Evolutionary conservation across 2,329 filamentous ascomycete species (phyloP).

Genomic region (Sordariomycetes sp.): DNA sequence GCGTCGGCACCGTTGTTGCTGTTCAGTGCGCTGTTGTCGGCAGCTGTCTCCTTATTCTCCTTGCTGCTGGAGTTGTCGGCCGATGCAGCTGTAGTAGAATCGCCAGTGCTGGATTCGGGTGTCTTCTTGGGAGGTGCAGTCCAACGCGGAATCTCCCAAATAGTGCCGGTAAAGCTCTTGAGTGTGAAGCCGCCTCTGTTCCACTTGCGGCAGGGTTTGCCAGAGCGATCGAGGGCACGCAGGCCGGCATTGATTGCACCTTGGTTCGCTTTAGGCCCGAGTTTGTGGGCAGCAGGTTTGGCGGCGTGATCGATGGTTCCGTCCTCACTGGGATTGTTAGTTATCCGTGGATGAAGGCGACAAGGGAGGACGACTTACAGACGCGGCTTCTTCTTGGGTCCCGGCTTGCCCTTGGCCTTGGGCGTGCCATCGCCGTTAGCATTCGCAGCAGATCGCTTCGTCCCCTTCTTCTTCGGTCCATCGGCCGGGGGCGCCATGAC

Average conservation of each 20-base stretch:
- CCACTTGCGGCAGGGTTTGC: slow-evolving; percentile 90
- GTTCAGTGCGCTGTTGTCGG: slow-evolving; percentile 36
- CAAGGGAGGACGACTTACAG: slow-evolving; percentile 54
- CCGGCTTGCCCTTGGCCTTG: slow-evolving; percentile 78
- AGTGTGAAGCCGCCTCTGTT: slow-evolving; percentile 70
- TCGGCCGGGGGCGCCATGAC: slow-evolving; percentile 52
- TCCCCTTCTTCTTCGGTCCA: slow-evolving; percentile 65
- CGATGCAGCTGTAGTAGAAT: slow-evolving; percentile 33
- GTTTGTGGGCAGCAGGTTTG: slow-evolving; percentile 58
- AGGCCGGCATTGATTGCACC: slow-evolving; percentile 96
- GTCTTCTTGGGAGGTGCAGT: slow-evolving; percentile 56
- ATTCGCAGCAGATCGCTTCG: slow-evolving; percentile 58
- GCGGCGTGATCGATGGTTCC: slow-evolving; percentile 49
- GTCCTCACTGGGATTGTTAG: slow-evolving; percentile 44
- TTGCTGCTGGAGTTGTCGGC: slow-evolving; percentile 47
- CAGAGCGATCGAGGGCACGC: slow-evolving; percentile 84
- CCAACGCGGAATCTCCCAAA: slow-evolving; percentile 80
- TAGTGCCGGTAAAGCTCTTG: slow-evolving; percentile 85
- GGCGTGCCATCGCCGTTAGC: slow-evolving; percentile 56
- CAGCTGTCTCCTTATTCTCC: slow-evolving; percentile 43
- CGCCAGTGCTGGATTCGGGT: slow-evolving; percentile 35
- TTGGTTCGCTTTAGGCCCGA: slow-evolving; percentile 92
- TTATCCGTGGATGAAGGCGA: slow-evolving; percentile 2
- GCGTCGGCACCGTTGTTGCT: slow-evolving; percentile 35
- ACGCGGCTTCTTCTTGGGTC: slow-evolving; percentile 92